Evolutionary conservation across 495 filamentous ascomycete genomes (phyloP), one percentile per base, ranked within the genome.

Genomic region (Penicillium mononematosum): DNA sequence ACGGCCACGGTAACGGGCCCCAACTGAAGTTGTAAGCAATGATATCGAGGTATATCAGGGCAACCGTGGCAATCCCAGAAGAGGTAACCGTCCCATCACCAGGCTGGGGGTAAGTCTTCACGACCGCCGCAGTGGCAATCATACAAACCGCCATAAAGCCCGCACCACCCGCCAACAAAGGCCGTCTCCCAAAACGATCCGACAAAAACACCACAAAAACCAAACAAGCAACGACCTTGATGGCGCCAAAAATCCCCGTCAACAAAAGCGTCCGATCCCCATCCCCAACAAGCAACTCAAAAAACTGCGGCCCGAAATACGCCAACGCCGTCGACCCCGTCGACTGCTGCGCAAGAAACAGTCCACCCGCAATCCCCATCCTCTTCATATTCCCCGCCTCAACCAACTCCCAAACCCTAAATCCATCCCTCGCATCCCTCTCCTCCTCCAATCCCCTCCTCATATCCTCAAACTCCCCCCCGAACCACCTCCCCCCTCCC

Each of bases 301-400:
- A 82, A 56, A 81, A 78, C 50, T 81, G 78, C 4, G 78, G 78
- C 0, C 77, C 78, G 47, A 77, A 80, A 60, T 82, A 82, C 1
- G 79, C 78, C 57, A 82, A 60, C 4, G 77, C 77, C 8, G 79
- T 82, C 51, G 79, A 78, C n/a, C 79, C 78, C 9, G 79, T 81
- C 24, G 79, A 73, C 53, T 82, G 79, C 55, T 78, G 78, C 11
- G 75, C 75, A 46, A 75, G 49, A 44, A 81, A 79, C 10, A 81
- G 54, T 1, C 72, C 67, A 41, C 73, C 64, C 1, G 72, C 75
- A 12, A 81, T 58, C 7, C 70, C 31, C 25, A 81, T 58, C 7
- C 78, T 74, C 47, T 71, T 73, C 31, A 70, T 49, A 50, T 81
- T 82, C 58, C 29, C 29, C 29, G 8, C 9, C 11, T 31, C 29